Conservation (phyloP, 805 yeast species). For the Kodamaea hsintzibuensis region DNA sequence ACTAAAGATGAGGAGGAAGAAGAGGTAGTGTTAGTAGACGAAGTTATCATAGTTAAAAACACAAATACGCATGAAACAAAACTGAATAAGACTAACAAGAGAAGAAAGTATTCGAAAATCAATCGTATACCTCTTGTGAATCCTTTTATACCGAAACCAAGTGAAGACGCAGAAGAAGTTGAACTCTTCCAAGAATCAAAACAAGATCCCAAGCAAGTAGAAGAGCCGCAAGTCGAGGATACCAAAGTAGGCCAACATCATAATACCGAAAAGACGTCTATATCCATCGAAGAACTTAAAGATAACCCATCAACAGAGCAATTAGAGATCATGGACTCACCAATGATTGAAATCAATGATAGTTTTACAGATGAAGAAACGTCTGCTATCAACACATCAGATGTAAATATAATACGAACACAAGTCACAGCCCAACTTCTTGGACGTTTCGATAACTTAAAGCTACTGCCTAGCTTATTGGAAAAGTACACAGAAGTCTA, state of each 20-base stretch:
- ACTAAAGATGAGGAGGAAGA: neutral
- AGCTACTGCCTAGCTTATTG: constrained; percentile 15
- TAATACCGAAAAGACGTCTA: too few relatives aligned
- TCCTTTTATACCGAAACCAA: neutral
- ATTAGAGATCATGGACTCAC: too few relatives aligned
- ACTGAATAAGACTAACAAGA: constrained; percentile 8
- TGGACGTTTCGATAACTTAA: constrained; percentile 18
- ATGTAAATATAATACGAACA: neutral
- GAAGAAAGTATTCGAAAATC: neutral
- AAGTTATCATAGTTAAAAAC: constrained; percentile 1
- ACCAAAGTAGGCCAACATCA: too few relatives aligned
- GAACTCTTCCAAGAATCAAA: neutral
- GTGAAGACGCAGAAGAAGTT: neutral
- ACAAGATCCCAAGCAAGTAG: neutral
- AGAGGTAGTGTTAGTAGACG: neutral
- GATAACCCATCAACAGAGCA: too few relatives aligned
- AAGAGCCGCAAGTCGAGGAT: neutral
- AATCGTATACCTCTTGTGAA: constrained; percentile 2
- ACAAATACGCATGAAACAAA: constrained; percentile 3
- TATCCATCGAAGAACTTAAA: neutral
- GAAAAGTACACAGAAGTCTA: constrained; percentile 52
- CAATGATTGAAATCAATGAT: too few relatives aligned
- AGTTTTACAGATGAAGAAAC: neutral
- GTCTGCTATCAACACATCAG: neutral
- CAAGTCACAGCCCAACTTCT: constrained; percentile 22